Conservation (phyloP, 805 yeast species). For the Spathaspora sp. region DNA sequence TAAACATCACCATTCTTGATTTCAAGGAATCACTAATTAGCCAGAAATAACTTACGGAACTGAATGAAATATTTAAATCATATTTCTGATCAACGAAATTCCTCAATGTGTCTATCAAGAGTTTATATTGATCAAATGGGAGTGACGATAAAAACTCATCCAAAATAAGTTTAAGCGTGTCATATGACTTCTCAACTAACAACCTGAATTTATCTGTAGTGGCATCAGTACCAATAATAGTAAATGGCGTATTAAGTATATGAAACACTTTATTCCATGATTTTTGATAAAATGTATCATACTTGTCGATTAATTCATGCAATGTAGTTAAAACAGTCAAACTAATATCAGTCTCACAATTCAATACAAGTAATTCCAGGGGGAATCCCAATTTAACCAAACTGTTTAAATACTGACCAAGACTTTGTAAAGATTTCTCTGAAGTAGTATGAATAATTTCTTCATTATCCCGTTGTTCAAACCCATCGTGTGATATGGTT, state of each 20-base stretch:
- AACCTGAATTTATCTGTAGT: constrained; percentile 46
- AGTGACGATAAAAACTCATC: constrained; percentile 78
- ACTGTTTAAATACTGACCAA: constrained; percentile 41
- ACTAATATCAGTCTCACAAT: constrained; percentile 66
- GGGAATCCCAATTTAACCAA: constrained; percentile 38
- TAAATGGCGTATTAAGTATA: constrained; percentile 59
- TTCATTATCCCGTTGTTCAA: constrained; percentile 18
- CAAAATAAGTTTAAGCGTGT: constrained; percentile 74
- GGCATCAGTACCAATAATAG: constrained; percentile 16
- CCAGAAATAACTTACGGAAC: constrained; percentile 92
- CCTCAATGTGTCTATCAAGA: constrained; percentile 67
- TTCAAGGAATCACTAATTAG: constrained; percentile 70
- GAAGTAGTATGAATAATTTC: constrained; percentile 34
- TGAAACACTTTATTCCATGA: constrained; percentile 75
- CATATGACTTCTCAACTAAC: constrained; percentile 68
- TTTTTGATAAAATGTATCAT: constrained; percentile 55
- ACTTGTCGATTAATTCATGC: constrained; percentile 71
- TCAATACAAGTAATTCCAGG: constrained; percentile 42
- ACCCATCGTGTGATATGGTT: constrained; percentile 38
- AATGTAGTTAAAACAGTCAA: constrained; percentile 59
- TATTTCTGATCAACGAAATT: constrained; percentile 66
- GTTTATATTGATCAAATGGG: constrained; percentile 61
- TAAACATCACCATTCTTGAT: constrained; percentile 12
- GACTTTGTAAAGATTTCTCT: constrained; percentile 43
- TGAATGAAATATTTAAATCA: constrained; percentile 85